Evolutionary conservation across 2,329 filamentous ascomycete species (phyloP), one percentile per base, ranked within the genome.

Genomic region (Parascedosporium putredinis): DNA sequence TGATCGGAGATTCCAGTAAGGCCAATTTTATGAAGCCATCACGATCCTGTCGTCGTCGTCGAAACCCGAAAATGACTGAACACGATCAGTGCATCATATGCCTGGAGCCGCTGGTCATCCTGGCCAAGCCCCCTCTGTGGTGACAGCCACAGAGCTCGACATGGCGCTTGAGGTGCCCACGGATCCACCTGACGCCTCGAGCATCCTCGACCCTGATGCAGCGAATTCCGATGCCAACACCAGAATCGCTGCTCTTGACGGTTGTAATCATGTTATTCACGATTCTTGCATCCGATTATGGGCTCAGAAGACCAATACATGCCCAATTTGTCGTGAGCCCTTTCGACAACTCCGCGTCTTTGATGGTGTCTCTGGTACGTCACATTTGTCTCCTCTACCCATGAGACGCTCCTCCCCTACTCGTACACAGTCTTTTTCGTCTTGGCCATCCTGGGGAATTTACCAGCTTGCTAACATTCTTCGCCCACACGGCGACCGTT

Each of bases 251-350:
- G 67, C 76, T 50, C 77, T 84, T 46, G 73, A 81, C 53, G 84
- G 88, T 44, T 98, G 93, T 67, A 86, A 88, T 52, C 94, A 98
- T 72, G 79, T 90, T 58, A 75, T 98, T 58, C 93, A 98, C 70
- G 84, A 98, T 70, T 82, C 85, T 48, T 98, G 93, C 67, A 76
- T 98, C 57, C 85, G 86, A 59, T 88, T 89, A 58, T 98, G 93
- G 93, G 88, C 91, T 43, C 88, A 94, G 68, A 86, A 94, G 65
- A 91, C 93, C 55, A 98, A 97, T 68, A 96, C 90, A 64, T 98
- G 93, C 67, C 93, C 93, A 43, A 95, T 98, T 66, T 98, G 93
- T 69, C 86, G 93, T 57, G 86, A 88, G 59, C 81, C 78, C 55
- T 97, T 98, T 72, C 91, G 97, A 67, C 71, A 84, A 59, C 90